A percentile compares a stretch with the other conserved stretches of the same genome.
phyloP scores from a whole-genome alignment of 2,329 filamentous ascomycete species.

The Pseudogymnoascus sp. region DNA sequence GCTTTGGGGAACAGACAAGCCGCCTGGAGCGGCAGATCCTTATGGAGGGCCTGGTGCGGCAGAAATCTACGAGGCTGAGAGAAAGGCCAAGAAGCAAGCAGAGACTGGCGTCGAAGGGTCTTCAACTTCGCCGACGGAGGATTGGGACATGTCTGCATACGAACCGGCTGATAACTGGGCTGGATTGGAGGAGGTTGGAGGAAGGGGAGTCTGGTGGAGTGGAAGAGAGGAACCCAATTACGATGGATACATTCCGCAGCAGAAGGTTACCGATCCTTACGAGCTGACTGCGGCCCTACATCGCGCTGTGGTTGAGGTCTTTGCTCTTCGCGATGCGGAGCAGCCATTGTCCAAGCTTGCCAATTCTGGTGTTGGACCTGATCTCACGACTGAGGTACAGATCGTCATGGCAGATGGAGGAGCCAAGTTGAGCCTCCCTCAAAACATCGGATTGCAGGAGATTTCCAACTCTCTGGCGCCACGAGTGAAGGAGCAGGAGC shows the following conservation, averaged over 20 bases:
- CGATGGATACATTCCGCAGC: conserved; percentile 32
- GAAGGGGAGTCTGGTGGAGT: conserved; percentile 34
- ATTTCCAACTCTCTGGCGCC: conserved; percentile 13
- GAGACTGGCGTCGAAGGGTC: not conserved
- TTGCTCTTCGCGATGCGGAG: conserved; percentile 38
- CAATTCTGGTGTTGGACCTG: conserved; percentile 12
- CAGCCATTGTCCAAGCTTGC: conserved; percentile 23
- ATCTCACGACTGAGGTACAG: conserved; percentile 22
- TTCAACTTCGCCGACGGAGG: not conserved
- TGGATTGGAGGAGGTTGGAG: conserved; percentile 46
- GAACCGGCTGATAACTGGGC: conserved; percentile 41
- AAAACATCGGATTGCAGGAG: conserved; percentile 13
- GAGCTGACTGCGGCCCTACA: conserved; percentile 39
- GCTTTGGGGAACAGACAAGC: conserved; percentile 42
- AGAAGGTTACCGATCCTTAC: conserved; percentile 29
- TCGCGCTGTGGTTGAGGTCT: conserved; percentile 48
- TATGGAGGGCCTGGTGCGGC: conserved; percentile 33
- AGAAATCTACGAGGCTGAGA: conserved; percentile 23
- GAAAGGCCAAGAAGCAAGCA: conserved; percentile 15
- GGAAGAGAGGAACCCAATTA: conserved; percentile 26
- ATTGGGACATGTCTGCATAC: conserved; percentile 29
- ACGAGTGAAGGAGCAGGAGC: not conserved
- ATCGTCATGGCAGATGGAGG: conserved; percentile 18
- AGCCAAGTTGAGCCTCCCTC: conserved; percentile 19
- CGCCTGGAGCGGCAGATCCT: conserved; percentile 40